These are phyloP conservation scores for Geotrichum cucujoidarum DNA, from an alignment of 1,139 yeast species.

Conservation along the genomic window DNA sequence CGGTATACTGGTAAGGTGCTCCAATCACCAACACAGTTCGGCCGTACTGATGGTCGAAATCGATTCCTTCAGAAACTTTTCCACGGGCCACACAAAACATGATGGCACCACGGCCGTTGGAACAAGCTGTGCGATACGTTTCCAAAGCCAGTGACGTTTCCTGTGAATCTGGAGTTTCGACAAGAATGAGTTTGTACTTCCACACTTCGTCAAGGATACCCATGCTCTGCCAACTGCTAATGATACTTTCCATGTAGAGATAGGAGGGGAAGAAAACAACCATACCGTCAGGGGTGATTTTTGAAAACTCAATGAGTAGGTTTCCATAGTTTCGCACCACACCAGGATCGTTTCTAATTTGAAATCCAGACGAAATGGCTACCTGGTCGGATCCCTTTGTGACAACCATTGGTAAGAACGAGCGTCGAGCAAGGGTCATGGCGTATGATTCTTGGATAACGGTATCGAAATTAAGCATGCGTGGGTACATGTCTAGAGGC, in stretches of 20 bases:
- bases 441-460: conserved; percentile 92
- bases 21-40: conserved; percentile 98
- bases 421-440: conserved; percentile 88
- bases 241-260: conserved; percentile 94
- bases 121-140: conserved; percentile 92
- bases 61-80: conserved; percentile 96
- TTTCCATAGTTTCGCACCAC: conserved; percentile 97
- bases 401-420: conserved; percentile 91
- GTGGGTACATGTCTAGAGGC: conserved; percentile 97
- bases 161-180: conserved; percentile 99
- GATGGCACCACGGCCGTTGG: conserved; percentile 96
- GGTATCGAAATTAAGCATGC: conserved; percentile 91
- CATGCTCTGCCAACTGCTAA: conserved; percentile 98
- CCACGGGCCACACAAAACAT: conserved; percentile 97
- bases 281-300: conserved; percentile 95
- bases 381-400: conserved; percentile 98
- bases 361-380: conserved; percentile 91
- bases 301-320: conserved; percentile 82
- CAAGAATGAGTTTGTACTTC: conserved; percentile 90
- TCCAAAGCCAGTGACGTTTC: conserved; percentile 94
- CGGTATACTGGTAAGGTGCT: conserved; percentile 97
- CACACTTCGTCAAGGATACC: conserved; percentile 97
- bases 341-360: conserved; percentile 94
- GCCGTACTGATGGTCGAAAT: conserved; percentile 97
- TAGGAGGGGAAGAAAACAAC: conserved; percentile 97